Evolutionary conservation across 345 rosid species (phyloP).

Genomic region (Iberis pinnata): DNA sequence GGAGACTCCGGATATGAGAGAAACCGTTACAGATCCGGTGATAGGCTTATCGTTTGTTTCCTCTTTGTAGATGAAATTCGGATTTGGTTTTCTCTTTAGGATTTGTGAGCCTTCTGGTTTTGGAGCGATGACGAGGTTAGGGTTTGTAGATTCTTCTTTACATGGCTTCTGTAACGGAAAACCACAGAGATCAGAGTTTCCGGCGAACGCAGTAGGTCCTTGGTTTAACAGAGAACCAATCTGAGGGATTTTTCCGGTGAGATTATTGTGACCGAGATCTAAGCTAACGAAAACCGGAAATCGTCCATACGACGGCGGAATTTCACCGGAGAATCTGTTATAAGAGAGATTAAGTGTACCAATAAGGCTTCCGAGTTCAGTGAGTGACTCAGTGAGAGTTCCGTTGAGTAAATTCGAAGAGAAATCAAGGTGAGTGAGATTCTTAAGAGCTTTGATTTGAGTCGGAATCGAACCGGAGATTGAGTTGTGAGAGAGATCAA

Average conservation of each 20-base stretch:
- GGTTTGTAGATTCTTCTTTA: conserved; percentile 56
- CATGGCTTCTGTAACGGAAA: conserved; percentile 67
- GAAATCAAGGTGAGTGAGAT: conserved; percentile 57
- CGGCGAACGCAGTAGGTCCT: conserved; percentile 93
- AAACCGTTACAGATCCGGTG: conserved; percentile 44
- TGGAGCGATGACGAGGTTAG: too few species aligned
- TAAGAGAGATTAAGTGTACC: conserved; percentile 75
- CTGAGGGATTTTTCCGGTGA: conserved; percentile 76
- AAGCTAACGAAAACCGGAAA: conserved; percentile 73
- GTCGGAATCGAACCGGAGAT: conserved; percentile 58
- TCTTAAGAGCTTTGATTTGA: conserved; percentile 39
- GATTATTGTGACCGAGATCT: conserved; percentile 75
- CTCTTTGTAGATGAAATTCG: conserved; percentile 6
- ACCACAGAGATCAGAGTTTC: conserved; percentile 77
- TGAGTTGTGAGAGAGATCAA: conserved; percentile 71
- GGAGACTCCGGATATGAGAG: conserved; percentile 57
- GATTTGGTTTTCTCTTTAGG: conserved; percentile 32
- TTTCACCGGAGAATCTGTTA: conserved; percentile 60
- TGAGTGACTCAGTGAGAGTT: conserved; percentile 58
- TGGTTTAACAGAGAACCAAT: conserved; percentile 80
- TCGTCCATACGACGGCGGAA: conserved; percentile 61
- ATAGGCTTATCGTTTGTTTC: conserved; percentile 21
- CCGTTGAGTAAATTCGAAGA: conserved; percentile 69
- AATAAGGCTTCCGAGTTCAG: conserved; percentile 45
- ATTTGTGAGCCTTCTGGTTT: conserved; percentile 47